Percentiles rank a stretch among this genome's conserved stretches.
phyloP scores from a whole-genome alignment of 2,329 filamentous ascomycete species.

The Cytospora piceae region DNA sequence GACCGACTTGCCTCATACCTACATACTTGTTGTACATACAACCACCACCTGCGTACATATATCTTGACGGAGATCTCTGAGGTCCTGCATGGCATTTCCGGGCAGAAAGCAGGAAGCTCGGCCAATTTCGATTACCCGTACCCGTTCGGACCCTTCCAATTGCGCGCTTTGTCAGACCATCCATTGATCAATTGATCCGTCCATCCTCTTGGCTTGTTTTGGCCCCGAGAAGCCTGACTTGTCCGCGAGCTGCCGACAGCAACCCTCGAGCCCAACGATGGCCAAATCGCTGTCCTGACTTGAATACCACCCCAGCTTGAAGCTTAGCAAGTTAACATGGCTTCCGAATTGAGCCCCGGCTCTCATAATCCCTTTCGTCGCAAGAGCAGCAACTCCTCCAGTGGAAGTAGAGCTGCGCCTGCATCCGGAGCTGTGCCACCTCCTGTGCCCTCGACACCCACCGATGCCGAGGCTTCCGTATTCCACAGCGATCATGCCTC shows the following conservation, averaged over 20 bases:
- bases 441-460: conserved; percentile 21
- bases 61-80: not conserved
- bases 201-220: not conserved
- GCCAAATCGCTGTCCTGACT: conserved; percentile 13
- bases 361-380: conserved; percentile 60
- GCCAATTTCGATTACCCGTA: conserved; percentile 2
- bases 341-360: conserved; percentile 40
- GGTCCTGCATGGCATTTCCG: not conserved
- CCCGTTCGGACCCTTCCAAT: not conserved
- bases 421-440: conserved; percentile 29
- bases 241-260: not conserved
- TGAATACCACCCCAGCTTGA: conserved; percentile 18
- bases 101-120: not conserved
- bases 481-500: not conserved
- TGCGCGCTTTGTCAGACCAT: conserved; percentile 5
- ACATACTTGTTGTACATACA: not conserved
- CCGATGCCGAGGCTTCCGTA: conserved; percentile 17
- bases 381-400: conserved; percentile 38
- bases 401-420: conserved; percentile 12
- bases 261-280: conserved; percentile 7
- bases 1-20: not conserved
- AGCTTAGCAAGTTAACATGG: conserved; percentile 38
- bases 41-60: not conserved
- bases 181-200: not conserved
- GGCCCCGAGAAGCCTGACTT: not conserved